Percentiles rank a stretch among this genome's conserved stretches.
These are phyloP conservation scores for Myriosclerotinia curreyana DNA, from an alignment of 2,329 filamentous ascomycete species.

Conservation along the genomic window DNA sequence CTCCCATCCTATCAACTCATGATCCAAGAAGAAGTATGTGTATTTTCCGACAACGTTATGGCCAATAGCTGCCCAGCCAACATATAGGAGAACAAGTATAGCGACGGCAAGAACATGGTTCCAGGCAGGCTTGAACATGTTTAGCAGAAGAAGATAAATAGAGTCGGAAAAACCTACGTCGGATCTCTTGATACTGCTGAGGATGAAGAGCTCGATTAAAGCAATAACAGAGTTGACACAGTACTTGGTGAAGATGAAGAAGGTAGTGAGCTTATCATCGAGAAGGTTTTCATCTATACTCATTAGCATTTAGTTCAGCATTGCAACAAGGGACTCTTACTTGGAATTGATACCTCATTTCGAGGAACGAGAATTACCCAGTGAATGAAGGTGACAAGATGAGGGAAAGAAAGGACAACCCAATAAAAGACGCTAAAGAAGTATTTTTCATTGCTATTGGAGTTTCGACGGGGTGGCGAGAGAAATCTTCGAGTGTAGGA, in stretches of 20 bases:
- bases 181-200: conserved; percentile 38
- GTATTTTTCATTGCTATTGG: conserved; percentile 31
- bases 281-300: conserved; percentile 30
- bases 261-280: conserved; percentile 29
- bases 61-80: conserved; percentile 38
- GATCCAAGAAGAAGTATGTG: conserved; percentile 38
- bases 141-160: conserved; percentile 22
- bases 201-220: conserved; percentile 38
- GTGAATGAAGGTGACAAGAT: conserved; percentile 35
- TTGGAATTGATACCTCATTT: conserved; percentile 28
- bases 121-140: conserved; percentile 29
- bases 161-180: conserved; percentile 30
- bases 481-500: conserved; percentile 30
- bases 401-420: conserved; percentile 35
- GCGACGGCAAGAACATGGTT: conserved; percentile 32
- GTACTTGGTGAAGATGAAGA: conserved; percentile 35
- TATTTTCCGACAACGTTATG: conserved; percentile 33
- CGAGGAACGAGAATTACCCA: conserved; percentile 38
- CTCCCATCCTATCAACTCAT: conserved; percentile 33
- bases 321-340: conserved; percentile 21
- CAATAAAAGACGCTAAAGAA: conserved; percentile 40
- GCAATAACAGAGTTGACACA: conserved; percentile 36
- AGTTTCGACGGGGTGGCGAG: conserved; percentile 32
- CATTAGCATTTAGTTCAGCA: conserved; percentile 21
- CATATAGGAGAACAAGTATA: conserved; percentile 32